Percentiles rank a stretch among this genome's conserved stretches.
These are phyloP conservation scores for Ilyonectria robusta DNA, from an alignment of 2,329 filamentous ascomycete species.

Conservation along the genomic window DNA sequence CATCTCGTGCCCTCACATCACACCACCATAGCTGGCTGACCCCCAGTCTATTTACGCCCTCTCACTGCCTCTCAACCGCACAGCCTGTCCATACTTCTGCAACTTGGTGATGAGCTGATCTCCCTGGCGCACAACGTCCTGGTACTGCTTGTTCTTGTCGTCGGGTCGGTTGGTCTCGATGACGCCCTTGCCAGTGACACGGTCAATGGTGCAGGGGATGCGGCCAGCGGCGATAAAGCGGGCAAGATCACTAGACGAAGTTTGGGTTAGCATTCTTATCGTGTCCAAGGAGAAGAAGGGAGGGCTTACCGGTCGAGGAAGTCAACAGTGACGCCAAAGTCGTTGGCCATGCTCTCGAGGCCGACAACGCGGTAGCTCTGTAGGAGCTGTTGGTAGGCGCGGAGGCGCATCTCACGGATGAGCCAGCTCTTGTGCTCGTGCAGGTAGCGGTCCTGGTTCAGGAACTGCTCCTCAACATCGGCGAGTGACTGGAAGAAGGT, in stretches of 20 bases:
- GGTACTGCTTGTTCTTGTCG: slow-evolving; percentile 99
- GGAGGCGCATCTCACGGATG: slow-evolving; percentile 96
- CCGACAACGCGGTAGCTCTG: slow-evolving; percentile 98
- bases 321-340: slow-evolving; percentile 97
- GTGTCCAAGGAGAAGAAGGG: not conserved
- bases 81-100: slow-evolving; percentile 98
- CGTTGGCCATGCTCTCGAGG: slow-evolving; percentile 96
- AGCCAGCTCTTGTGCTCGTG: slow-evolving; percentile 98
- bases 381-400: slow-evolving; percentile 95
- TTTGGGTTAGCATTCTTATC: slow-evolving; percentile 18
- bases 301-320: slow-evolving; percentile 88
- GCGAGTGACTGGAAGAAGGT: slow-evolving; percentile 93
- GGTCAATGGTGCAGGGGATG: slow-evolving; percentile 97
- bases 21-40: not conserved
- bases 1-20: slow-evolving; percentile 6
- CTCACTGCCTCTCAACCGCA: slow-evolving; percentile 94
- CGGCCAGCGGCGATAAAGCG: slow-evolving; percentile 96
- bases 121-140: slow-evolving; percentile 96
- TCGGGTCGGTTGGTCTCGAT: slow-evolving; percentile 98
- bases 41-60: slow-evolving; percentile 71
- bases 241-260: slow-evolving; percentile 80
- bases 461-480: slow-evolving; percentile 91
- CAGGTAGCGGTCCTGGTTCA: slow-evolving; percentile 94
- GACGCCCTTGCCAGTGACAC: slow-evolving; percentile 94
- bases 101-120: slow-evolving; percentile 98